These are phyloP conservation scores for Populus tremula DNA, from an alignment of 345 rosid genomes.

Conservation along the genomic window DNA sequence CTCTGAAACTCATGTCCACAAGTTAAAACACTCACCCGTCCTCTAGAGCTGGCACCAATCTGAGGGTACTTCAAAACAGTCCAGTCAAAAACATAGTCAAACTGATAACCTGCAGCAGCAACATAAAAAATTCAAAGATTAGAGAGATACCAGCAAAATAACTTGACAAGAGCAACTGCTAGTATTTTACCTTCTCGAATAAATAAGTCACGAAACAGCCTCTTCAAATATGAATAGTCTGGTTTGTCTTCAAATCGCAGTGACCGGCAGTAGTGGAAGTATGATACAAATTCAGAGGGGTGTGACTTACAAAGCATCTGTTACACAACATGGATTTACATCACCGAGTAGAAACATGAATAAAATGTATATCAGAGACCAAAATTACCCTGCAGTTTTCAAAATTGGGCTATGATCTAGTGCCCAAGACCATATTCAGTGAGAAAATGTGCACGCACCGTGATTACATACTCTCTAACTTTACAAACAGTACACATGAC, in stretches of 20 bases:
- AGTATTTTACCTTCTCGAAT: constrained; percentile 69
- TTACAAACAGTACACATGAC: background rate
- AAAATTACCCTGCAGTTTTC: background rate
- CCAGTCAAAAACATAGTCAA: constrained; percentile 96
- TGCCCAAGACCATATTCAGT: background rate
- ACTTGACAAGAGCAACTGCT: background rate
- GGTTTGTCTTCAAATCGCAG: constrained; percentile 96
- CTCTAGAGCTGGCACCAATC: constrained; percentile 71
- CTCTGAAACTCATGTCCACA: background rate
- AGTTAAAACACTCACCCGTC: constrained; percentile 49
- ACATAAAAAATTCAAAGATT: constrained; percentile 10
- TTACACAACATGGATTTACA: background rate
- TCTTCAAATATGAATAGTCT: constrained; percentile 89
- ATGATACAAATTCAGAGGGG: constrained; percentile 87
- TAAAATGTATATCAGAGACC: background rate
- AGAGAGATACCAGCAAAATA: background rate
- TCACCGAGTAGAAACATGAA: background rate
- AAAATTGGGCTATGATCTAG: background rate
- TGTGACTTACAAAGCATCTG: constrained; percentile 88
- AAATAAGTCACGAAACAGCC: constrained; percentile 90
- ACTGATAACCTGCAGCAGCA: constrained; percentile 68
- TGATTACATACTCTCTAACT: background rate
- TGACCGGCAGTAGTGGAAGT: constrained; percentile 92
- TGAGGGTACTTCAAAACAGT: constrained; percentile 85
- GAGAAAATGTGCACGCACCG: background rate